These are phyloP conservation scores for Pseudonitzschia multistriata DNA, from an alignment of 108 stramenopile species.

Conservation along the genomic window DNA sequence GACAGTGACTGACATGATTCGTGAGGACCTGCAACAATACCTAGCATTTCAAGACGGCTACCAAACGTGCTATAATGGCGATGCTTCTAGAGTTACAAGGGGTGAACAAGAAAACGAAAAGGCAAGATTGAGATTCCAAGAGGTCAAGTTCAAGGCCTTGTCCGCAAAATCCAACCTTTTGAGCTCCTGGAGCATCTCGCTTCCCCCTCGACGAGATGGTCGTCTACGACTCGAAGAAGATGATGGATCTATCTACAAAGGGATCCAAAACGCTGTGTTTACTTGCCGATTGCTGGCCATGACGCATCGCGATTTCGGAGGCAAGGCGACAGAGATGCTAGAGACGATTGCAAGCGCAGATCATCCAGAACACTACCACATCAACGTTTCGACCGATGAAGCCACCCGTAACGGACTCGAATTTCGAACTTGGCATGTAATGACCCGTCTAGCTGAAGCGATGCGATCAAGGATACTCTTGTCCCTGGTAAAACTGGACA, in stretches of 20 bases:
- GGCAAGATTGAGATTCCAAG: no score
- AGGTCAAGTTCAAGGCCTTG: constrained; percentile 4
- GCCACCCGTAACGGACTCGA: background rate
- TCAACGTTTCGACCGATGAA: background rate
- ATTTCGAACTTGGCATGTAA: constrained; percentile 5
- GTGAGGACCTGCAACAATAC: background rate
- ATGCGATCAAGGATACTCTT: background rate
- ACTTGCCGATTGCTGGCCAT: constrained; percentile 14
- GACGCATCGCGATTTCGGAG: constrained; percentile 15
- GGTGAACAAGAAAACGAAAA: background rate
- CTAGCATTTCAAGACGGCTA: constrained; percentile 11
- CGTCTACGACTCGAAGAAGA: background rate
- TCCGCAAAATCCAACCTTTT: background rate
- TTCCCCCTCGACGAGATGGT: background rate
- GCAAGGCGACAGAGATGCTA: background rate
- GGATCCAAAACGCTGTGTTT: background rate
- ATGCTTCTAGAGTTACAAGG: no score
- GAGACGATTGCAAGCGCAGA: background rate
- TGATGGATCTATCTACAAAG: background rate
- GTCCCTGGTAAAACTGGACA: background rate
- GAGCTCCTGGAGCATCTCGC: background rate
- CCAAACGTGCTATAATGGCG: background rate
- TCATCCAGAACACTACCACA: background rate
- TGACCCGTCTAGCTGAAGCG: background rate
- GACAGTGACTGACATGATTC: background rate